phyloP scores from a whole-genome alignment of 352 stramenopile species.

The Pythium sukuiense region DNA sequence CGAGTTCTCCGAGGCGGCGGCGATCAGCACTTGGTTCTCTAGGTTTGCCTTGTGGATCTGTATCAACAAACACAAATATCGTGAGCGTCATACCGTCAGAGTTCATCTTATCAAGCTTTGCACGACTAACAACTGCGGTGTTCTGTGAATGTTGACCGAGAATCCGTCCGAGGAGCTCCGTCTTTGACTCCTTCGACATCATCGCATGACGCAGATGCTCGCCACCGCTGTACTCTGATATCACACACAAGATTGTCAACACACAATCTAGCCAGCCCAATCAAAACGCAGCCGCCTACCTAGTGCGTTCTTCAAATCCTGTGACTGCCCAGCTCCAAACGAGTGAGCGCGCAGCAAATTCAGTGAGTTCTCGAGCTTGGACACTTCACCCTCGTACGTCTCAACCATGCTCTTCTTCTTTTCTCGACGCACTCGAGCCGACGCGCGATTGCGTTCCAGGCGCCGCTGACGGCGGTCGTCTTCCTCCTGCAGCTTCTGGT shows the following conservation, averaged over 20 bases:
- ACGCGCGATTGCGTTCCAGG: conserved; percentile 80
- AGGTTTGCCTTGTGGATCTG: conserved; percentile 80
- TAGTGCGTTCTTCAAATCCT: conserved; percentile 71
- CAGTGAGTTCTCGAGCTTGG: conserved; percentile 84
- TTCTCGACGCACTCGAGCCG: conserved; percentile 74
- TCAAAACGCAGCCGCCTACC: conserved; percentile 32
- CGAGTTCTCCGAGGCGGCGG: conserved; percentile 55
- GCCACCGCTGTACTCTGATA: conserved; percentile 67
- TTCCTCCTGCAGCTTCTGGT: conserved; percentile 88
- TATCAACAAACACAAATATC: not conserved
- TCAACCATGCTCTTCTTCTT: conserved; percentile 90
- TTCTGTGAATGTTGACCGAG: conserved; percentile 76
- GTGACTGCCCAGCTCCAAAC: conserved; percentile 65
- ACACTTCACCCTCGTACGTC: conserved; percentile 83
- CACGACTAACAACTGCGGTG: conserved; percentile 57
- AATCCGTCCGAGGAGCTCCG: conserved; percentile 76
- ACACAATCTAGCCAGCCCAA: not conserved
- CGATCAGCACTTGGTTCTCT: conserved; percentile 81
- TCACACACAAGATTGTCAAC: too few species aligned
- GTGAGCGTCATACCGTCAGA: not conserved
- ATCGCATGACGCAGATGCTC: conserved; percentile 77
- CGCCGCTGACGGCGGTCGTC: conserved; percentile 75
- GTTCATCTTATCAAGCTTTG: not conserved
- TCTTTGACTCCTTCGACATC: conserved; percentile 87
- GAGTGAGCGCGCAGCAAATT: conserved; percentile 76